Evolutionary conservation across 495 filamentous ascomycete species (phyloP), one percentile per base, ranked within the genome.

Genomic region (Haplographium delicatum): DNA sequence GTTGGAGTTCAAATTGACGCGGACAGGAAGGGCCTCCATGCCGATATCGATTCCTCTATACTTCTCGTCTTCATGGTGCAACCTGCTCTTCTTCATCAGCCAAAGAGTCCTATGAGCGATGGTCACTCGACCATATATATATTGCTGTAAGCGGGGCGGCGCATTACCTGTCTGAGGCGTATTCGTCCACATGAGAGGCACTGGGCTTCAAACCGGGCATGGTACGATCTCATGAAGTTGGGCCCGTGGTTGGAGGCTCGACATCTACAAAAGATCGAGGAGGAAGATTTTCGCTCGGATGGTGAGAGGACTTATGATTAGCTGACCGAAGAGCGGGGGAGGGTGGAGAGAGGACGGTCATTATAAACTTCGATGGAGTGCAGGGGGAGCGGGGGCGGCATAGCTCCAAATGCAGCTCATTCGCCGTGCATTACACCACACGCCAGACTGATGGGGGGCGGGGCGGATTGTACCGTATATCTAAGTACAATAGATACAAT

Each of bases 1-100:
- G 51, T 80, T 79, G 39, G 69, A 67, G 57, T 78, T 74, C 44
- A 79, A 53, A 47, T 76, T 71, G 43, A 77, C 60, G 35, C 72
- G 62, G 38, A 70, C 66, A 30, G 55, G 57, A 16, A 39, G 39
- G 9, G 43, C 25, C 35, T 54, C 50, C 26, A 44, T 39, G n/a
- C n/a, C n/a, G 15, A 47, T 28, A 33, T 47, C 23, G 19, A 44
- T 13, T 11, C 30, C 44, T 26, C 49, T 7, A 23, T 52, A 53
- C 22, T 52, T 57, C 44, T 53, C 44, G 40, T 57, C 42, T 15
- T 37, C n/a, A n/a, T n/a, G n/a, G n/a, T n/a, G n/a, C n/a, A n/a
- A n/a, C n/a, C n/a, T 31, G 28, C 28, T 31, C 28, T n/a, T n/a
- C n/a, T n/a, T n/a, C n/a, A n/a, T n/a, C n/a, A n/a, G n/a, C n/a